Base-by-base conservation (phyloP, 2,329 filamentous ascomycete species). In the Fusarium fracticaudum region DNA sequence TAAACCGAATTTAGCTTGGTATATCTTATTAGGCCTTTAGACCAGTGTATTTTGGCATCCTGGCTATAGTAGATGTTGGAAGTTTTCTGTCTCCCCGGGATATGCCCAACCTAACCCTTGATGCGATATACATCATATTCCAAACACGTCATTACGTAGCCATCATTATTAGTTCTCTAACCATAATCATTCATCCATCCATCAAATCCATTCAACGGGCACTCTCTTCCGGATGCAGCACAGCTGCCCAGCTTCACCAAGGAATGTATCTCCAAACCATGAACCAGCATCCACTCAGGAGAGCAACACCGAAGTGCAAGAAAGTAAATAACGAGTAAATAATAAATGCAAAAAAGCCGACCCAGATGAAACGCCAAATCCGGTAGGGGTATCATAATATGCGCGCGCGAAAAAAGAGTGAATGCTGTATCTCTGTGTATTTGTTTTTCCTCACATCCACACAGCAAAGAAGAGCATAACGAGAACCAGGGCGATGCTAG, bases 391-490 rank as follows among this genome's bases (percentile, higher is more conserved):
- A 78, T 77, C 76, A 77, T 76, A 64, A 63, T 64, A 77, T 74
- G 75, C 59, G 64, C 38, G 53, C 38, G 55, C 48, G 58, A 72
- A 58, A 64, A 65, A 67, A 33, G 15, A 53, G 33, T 41, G 65
- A 65, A 48, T 43, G 45, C 43, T 59, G 62, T 51, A 62, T 43
- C 43, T 48, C 59, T 58, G 14, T 35, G 31, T 5, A 26, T n/a
- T 45, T 35, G 48, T 24, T 48, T 14, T 37, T 62, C 44, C 14
- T 64, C 53, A 79, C 77, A 79, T 78, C 72, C 72, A 79, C 40
- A 80, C 74, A 15, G 79, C 75, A 37, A 80, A 76, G 40, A 77
- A 76, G 54, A 81, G 64, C 64, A 81, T 80, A 45, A 80, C 68
- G 20, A 73, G 76, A 6, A 78, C 78, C 29, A 81, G 64, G n/a